Base-by-base conservation (phyloP, 306 rosid genomes). In the Gastrolobium bilobum region DNA sequence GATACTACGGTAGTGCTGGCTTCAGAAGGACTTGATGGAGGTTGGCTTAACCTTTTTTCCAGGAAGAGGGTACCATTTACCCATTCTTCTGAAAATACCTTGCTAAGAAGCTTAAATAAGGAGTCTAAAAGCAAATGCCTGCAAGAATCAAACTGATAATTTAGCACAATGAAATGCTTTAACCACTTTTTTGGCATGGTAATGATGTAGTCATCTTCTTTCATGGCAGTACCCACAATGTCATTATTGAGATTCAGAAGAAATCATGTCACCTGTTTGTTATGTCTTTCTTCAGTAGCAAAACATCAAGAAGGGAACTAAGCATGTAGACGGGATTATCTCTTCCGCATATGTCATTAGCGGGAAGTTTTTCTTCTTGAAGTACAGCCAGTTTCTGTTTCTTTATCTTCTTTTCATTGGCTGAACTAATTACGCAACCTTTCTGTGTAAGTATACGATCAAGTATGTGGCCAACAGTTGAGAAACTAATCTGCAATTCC, bases 221-320 rank as follows among this genome's bases (percentile, higher is more conserved):
- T 34, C 50, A 37, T 15, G 61, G 29, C 42, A 54, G 69, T 67
- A 20, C 44, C 37, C 48, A 34, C 5, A 76, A 62, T 58, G 42
- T 34, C 64, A 4, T 68, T 48, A 58, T 11, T 38, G 48, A 31
- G 68, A 75, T 29, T 69, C 68, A 64, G 15, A 65, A 84, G 66
- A 37, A 73, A 76, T 34, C 53, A 70, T 31, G 43, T 69, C 42
- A 93, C 98, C 99, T 92, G 85, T 86, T 77, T 69, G 71, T 80
- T 33, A 89, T 86, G 84, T 88, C 90, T 76, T 91, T 94, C 91
- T 92, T 92, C 75, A 91, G 72, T 13, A 94, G 88, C 81, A 94
- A 87, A 82, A 94, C 84, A 83, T 91, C 97, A 82, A 94, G 89
- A 75, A 94, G 81, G 67, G 99, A 87, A 78, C 93, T 75, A 57